A percentile compares a stretch with the other conserved stretches of the same genome.
Evolutionary conservation across 768 basidiomycete species (phyloP).

Genomic region (Lepiota venenata): DNA sequence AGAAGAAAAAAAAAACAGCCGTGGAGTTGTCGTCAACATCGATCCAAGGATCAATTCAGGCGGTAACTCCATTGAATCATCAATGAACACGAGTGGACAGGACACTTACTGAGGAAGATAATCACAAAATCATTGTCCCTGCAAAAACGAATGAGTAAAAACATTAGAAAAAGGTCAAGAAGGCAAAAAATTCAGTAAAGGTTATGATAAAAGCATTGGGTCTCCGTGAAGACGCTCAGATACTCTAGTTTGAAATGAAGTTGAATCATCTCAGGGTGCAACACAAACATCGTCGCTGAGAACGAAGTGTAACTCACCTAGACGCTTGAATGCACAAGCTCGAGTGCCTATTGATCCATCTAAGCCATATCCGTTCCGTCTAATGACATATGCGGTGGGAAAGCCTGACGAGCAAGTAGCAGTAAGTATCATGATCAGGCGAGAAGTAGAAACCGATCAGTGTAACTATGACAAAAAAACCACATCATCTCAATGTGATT

Average conservation of each 20-base stretch:
- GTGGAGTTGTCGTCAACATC: slow-evolving; percentile 70
- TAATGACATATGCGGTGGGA: too few relatives aligned
- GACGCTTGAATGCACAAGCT: too few relatives aligned
- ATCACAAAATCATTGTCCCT: slow-evolving; percentile 3
- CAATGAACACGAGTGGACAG: slow-evolving; percentile 25
- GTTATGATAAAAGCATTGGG: slow-evolving; percentile 69
- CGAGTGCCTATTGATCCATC: too few relatives aligned
- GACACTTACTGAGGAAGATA: slow-evolving; percentile 31
- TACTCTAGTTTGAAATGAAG: slow-evolving; percentile 89
- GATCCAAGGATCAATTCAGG: slow-evolving; percentile 52
- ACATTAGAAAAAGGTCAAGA: not conserved
- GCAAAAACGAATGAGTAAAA: slow-evolving; percentile 9
- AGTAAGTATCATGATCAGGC: slow-evolving; percentile 11
- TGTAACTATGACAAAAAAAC: slow-evolving; percentile 88
- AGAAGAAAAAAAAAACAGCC: slow-evolving; percentile 77
- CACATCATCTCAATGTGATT: slow-evolving; percentile 53
- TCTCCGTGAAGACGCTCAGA: slow-evolving; percentile 60
- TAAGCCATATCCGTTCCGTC: too few relatives aligned
- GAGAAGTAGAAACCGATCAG: slow-evolving; percentile 57
- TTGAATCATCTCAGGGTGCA: slow-evolving; percentile 48
- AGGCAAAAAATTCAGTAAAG: slow-evolving; percentile 47
- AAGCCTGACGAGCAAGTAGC: not conserved
- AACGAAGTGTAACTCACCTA: too few relatives aligned
- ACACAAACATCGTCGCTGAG: not conserved
- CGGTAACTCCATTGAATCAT: slow-evolving; percentile 86